These are phyloP conservation scores for Immersiella caudata DNA, from an alignment of 495 filamentous ascomycete species.

Conservation along the genomic window DNA sequence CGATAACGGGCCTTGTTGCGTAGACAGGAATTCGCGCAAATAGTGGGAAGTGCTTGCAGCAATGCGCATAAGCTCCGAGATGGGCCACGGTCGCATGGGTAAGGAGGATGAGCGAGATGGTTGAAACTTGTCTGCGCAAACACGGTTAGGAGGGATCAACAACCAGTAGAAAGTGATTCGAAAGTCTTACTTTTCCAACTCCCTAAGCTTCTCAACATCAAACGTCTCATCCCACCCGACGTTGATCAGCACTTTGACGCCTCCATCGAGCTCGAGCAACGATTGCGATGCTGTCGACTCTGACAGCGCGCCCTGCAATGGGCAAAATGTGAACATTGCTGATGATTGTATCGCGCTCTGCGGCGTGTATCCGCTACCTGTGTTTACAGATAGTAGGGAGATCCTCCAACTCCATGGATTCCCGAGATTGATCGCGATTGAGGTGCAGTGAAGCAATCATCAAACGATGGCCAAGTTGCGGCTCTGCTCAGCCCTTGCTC, in stretches of 20 bases:
- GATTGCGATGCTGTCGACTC: slow-evolving; percentile 88
- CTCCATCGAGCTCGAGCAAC: slow-evolving; percentile 92
- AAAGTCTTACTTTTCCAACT: slow-evolving; percentile 75
- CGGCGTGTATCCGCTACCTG: slow-evolving; percentile 19
- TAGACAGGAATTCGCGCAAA: slow-evolving; percentile 96
- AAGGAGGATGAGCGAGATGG: slow-evolving; percentile 89
- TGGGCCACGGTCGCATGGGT: slow-evolving; percentile 91
- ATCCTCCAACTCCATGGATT: slow-evolving; percentile 6
- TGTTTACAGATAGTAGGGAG: slow-evolving; percentile 9
- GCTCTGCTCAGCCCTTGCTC: slow-evolving; percentile 5
- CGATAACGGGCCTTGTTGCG: slow-evolving; percentile 89
- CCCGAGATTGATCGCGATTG: background rate
- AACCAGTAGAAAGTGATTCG: no score
- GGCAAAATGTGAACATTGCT: slow-evolving; percentile 92
- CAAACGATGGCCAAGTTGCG: background rate
- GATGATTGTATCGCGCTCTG: background rate
- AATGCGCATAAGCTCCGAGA: slow-evolving; percentile 91
- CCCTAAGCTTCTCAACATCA: slow-evolving; percentile 74
- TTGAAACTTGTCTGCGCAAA: slow-evolving; percentile 72
- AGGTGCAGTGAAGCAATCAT: background rate
- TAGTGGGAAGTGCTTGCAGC: slow-evolving; percentile 91
- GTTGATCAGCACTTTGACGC: slow-evolving; percentile 91
- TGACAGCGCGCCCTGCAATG: slow-evolving; percentile 87
- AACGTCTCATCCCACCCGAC: slow-evolving; percentile 96
- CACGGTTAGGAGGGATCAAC: slow-evolving; percentile 19